phyloP scores from a whole-genome alignment of 75 land plant species.

The Cupressus sempervirens region DNA sequence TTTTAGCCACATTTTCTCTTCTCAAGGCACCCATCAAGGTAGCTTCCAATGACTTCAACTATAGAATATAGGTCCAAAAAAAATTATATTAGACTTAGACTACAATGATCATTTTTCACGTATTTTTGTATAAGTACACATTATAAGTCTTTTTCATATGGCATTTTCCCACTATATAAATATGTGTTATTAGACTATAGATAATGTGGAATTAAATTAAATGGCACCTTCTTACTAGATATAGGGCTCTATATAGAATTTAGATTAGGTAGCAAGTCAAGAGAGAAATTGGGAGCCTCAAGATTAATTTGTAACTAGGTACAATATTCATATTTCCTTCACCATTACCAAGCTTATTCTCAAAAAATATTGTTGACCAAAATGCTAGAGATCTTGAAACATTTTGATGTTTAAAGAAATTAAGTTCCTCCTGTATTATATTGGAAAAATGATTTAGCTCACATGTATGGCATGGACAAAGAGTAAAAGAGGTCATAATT shows the following conservation, averaged over 20 bases:
- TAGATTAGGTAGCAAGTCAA: too few relatives aligned
- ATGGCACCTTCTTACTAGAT: slow-evolving; percentile 64
- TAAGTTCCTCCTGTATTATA: too few relatives aligned
- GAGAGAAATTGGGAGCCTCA: slow-evolving; percentile 10
- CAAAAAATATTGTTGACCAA: slow-evolving; percentile 16
- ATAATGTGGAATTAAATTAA: not conserved
- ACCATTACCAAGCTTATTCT: slow-evolving; percentile 11
- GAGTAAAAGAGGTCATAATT: not conserved
- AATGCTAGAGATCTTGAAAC: too few relatives aligned
- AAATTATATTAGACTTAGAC: not conserved
- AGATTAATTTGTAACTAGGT: slow-evolving; percentile 22
- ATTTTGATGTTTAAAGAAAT: too few relatives aligned
- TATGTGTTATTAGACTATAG: not conserved
- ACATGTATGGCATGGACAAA: slow-evolving; percentile 6
- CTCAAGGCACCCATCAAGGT: too few relatives aligned
- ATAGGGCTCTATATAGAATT: slow-evolving; percentile 30
- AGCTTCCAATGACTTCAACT: too few relatives aligned
- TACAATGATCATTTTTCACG: not conserved
- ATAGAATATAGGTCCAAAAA: slow-evolving; percentile 2
- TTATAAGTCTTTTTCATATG: not conserved
- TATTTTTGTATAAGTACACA: not conserved
- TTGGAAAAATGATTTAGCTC: not conserved
- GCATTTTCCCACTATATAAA: not conserved
- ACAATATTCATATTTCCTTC: slow-evolving; percentile 17
- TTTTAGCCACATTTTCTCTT: too few relatives aligned